Conservation (phyloP, 768 basidiomycete genomes). For the Boletus tylopilopsis region DNA sequence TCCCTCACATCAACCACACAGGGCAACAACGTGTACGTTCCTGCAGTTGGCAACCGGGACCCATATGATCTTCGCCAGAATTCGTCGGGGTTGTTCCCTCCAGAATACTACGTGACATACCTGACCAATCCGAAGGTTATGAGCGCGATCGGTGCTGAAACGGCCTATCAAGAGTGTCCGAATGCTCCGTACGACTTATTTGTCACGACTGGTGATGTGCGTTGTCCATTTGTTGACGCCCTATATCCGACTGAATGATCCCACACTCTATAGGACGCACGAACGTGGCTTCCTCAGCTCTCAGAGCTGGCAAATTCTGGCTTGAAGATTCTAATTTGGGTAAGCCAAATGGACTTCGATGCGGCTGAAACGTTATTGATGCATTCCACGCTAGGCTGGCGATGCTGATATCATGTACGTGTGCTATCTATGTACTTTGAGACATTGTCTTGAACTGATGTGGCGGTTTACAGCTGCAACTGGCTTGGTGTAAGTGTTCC, state of each 20-base stretch:
- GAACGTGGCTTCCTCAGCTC: slow-evolving; percentile 37
- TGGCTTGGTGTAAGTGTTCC: slow-evolving; percentile 33
- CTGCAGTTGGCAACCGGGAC: slow-evolving; percentile 52
- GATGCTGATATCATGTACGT: slow-evolving; percentile 28
- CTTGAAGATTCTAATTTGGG: slow-evolving; percentile 41
- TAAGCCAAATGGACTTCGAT: slow-evolving; percentile 18
- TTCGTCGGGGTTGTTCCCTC: slow-evolving; percentile 48
- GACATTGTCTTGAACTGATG: slow-evolving; percentile 1
- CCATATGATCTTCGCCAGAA: slow-evolving; percentile 57
- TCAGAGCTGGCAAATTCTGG: slow-evolving; percentile 33
- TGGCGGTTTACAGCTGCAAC: slow-evolving; percentile 9
- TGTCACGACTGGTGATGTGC: slow-evolving; percentile 52
- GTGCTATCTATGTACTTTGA: background rate
- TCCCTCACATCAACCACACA: slow-evolving; percentile 15
- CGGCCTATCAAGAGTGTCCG: slow-evolving; percentile 47
- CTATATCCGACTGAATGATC: background rate
- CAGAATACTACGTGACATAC: slow-evolving; percentile 51
- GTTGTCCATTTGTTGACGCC: slow-evolving; percentile 8
- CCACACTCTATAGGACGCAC: slow-evolving; percentile 25
- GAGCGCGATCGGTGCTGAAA: slow-evolving; percentile 50
- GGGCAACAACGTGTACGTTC: slow-evolving; percentile 48
- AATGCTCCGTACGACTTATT: slow-evolving; percentile 42
- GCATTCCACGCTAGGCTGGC: slow-evolving; percentile 18
- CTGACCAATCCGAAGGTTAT: slow-evolving; percentile 35
- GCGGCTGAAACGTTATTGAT: slow-evolving; percentile 1